phyloP scores from a whole-genome alignment of 1,139 yeast species.

The Blastobotrys buckinghamii region DNA sequence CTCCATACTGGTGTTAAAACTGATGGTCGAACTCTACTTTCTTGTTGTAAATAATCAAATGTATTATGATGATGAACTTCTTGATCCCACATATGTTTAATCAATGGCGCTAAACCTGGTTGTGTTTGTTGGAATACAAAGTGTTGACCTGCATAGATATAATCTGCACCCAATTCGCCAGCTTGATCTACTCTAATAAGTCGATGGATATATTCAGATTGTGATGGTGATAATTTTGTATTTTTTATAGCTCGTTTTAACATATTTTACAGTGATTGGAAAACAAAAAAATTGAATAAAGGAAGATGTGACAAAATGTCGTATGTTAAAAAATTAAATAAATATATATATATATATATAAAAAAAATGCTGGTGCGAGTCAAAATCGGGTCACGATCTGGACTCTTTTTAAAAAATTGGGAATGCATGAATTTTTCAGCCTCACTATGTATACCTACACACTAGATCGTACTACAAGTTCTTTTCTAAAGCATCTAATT shows the following conservation, averaged over 20 bases:
- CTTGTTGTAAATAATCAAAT: slow-evolving; percentile 68
- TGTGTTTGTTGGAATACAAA: slow-evolving; percentile 60
- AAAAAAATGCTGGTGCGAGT: no score
- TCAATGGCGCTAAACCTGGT: slow-evolving; percentile 56
- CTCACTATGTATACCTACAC: no score
- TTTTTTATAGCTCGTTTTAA: slow-evolving; percentile 21
- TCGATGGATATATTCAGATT: slow-evolving; percentile 61
- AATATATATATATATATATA: no score
- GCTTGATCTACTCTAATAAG: slow-evolving; percentile 93
- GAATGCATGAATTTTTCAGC: no score
- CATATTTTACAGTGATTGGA: slow-evolving; percentile 9
- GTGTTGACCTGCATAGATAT: slow-evolving; percentile 88
- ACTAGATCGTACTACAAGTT: not conserved
- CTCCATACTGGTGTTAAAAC: slow-evolving; percentile 90
- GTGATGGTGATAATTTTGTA: slow-evolving; percentile 21
- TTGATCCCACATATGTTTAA: slow-evolving; percentile 98
- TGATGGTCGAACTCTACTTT: slow-evolving; percentile 85
- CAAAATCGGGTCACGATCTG: no score
- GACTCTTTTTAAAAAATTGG: no score
- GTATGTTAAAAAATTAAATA: not conserved
- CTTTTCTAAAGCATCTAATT: not conserved
- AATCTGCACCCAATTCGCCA: slow-evolving; percentile 97
- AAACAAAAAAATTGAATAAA: not conserved
- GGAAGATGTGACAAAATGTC: not conserved
- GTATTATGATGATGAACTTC: slow-evolving; percentile 86